Evolutionary conservation across 495 filamentous ascomycete genomes (phyloP), one percentile per base, ranked within the genome.

Genomic region (Hypoxylon trugodes): DNA sequence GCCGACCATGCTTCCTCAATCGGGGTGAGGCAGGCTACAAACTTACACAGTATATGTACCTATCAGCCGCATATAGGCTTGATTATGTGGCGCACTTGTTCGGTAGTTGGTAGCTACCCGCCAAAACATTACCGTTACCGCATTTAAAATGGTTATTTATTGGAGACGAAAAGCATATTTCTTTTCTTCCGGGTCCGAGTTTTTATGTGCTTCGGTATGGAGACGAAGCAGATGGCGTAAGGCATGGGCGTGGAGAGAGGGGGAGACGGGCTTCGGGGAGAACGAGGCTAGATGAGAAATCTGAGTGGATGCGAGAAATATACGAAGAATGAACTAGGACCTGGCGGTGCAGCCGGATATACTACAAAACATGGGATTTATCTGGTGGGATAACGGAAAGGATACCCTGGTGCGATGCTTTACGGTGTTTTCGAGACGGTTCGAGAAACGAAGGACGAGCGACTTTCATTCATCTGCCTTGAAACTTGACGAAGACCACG

Each of bases 1-100:
- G 57, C 64, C 80, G 8, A 74, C 77, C 6, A 60, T 70, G 33
- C 70, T 73, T 15, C 65, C 70, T 9, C 70, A 70, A 37, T 73
- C 70, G 5, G 70, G 67, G 35, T 73, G 53, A 68, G 45, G 24
- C 2, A 12, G 10, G 10, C 8, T 5, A 1, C 7, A 21, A 10
- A 25, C 13, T 30, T 36, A 40, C 7, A 46, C 8, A 56, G 40
- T 48, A 50, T 13, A 45, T 52, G 37, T 48, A 37, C 32, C 19
- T 26, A n/a, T n/a, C 10, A 35, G 18, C 42, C 21, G 16, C 37
- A 61, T 57, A 16, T 37, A 15, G 60, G 52, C 9, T 26, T 41
- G 42, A 63, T 42, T 54, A 45, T 59, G 47, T 16, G 61, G 47
- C 38, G 52, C 42, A 50, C 40, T 55, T 18, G 10, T 16, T 38